Base-by-base conservation (phyloP, 148 eudicot genomes). In the Fagopyrum homotropicum region DNA sequence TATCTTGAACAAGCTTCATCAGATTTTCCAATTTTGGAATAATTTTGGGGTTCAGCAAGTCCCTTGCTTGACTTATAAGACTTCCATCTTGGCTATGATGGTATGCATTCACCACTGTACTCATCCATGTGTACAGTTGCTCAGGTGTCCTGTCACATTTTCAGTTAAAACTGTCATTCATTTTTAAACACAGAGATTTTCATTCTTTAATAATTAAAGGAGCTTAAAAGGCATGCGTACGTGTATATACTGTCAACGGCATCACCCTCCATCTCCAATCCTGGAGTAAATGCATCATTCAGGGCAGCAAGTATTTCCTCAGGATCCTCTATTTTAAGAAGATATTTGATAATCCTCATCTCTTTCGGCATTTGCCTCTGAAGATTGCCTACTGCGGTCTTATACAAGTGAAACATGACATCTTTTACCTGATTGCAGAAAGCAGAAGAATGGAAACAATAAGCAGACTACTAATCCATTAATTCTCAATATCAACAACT, bases 341-440 rank as follows among this genome's bases (percentile, higher is more conserved):
- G 88, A 83, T 90, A 89, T 77, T 92, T 90, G 26, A 88, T 81
- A 77, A 94, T 92, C 78, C 97, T 83, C 49, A 89, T 79, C 84
- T 88, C 96, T 73, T 90, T 89, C 6, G 98, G 98, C 86, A 88
- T 81, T 78, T 73, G 88, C 83, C 93, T 90, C 87, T 94, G 92
- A 71, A 87, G 86, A 86, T 84, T 89, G 72, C 89, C 88, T 70
- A 83, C 79, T 30, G 92, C 89, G 17, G 86, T 89, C 82, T 70
- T 84, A 81, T 92, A 94, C 73, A 90, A 74, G 83, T 94, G 93
- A 85, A 79, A 94, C 75, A 94, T 51, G 61, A 90, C 79, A 80
- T 94, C 97, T 86, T 94, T 91, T 9, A 78, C 98, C 96, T 94
- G 81, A 15, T 57, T 7, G 64, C 9, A 19, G 56, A 72, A 66